Evolutionary conservation across 495 filamentous ascomycete species (phyloP).

Genomic region (Choiromyces venosus): DNA sequence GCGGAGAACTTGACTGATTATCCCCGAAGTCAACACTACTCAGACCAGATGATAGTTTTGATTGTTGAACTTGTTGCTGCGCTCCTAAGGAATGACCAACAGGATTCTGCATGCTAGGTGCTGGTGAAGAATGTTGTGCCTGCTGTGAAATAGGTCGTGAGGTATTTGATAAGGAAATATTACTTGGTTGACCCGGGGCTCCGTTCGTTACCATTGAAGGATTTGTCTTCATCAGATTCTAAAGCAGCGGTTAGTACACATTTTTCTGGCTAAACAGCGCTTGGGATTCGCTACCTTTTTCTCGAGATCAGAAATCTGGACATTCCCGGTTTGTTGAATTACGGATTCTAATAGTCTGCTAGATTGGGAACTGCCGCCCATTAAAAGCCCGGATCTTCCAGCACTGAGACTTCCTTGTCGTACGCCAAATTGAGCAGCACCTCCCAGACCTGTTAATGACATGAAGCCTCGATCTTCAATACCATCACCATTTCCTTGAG

Average conservation of each 20-base stretch:
- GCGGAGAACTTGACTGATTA: slow-evolving; percentile 25
- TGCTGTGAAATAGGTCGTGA: slow-evolving; percentile 58
- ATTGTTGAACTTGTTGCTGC: slow-evolving; percentile 52
- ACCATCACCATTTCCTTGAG: slow-evolving; percentile 24
- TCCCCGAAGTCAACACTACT: slow-evolving; percentile 38
- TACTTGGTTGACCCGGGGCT: slow-evolving; percentile 33
- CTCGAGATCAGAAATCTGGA: slow-evolving; percentile 32
- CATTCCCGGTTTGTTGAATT: slow-evolving; percentile 31
- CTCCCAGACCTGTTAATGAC: slow-evolving; percentile 29
- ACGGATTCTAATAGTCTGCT: slow-evolving; percentile 32
- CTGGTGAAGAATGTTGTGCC: slow-evolving; percentile 43
- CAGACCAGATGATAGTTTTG: slow-evolving; percentile 26
- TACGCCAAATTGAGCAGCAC: slow-evolving; percentile 21
- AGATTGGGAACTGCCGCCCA: slow-evolving; percentile 24
- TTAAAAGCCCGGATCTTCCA: slow-evolving; percentile 24
- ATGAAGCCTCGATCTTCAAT: slow-evolving; percentile 34
- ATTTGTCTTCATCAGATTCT: slow-evolving; percentile 35
- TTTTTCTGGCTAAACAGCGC: not conserved
- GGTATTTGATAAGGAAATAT: slow-evolving; percentile 31
- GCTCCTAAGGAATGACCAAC: slow-evolving; percentile 30
- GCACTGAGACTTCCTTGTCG: slow-evolving; percentile 23
- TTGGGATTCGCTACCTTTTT: slow-evolving; percentile 30
- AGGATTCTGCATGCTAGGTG: slow-evolving; percentile 36
- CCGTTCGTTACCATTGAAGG: slow-evolving; percentile 33
- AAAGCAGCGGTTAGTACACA: not conserved